Evolutionary conservation across 1,284 basidiomycete species (phyloP).

Genomic region (Ustilago vetiveriae): DNA sequence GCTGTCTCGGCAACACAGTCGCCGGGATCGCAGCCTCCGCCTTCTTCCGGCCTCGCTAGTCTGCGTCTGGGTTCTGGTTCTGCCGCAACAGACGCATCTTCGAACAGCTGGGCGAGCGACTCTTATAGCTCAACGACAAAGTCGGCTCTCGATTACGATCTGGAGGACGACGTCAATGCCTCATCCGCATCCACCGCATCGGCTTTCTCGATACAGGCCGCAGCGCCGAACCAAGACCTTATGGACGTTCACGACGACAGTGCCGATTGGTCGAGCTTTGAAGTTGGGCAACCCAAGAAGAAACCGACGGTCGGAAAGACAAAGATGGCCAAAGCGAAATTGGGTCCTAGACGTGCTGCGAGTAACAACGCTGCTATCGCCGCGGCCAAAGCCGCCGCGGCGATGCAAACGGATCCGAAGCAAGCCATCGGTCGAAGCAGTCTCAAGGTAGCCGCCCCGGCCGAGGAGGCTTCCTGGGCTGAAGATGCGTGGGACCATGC

Average conservation of each 20-base stretch:
- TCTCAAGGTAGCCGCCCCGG: conserved; percentile 28
- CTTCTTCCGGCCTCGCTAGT: conserved; percentile 33
- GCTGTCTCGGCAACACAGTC: conserved; percentile 11
- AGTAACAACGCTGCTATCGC: conserved; percentile 19
- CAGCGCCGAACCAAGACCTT: conserved; percentile 20
- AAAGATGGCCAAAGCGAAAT: conserved; percentile 40
- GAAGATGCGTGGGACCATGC: conserved; percentile 31
- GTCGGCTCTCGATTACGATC: conserved; percentile 39
- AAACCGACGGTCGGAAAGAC: conserved; percentile 25
- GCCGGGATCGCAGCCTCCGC: conserved; percentile 13
- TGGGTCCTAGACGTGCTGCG: conserved; percentile 24
- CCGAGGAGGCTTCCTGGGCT: conserved; percentile 10
- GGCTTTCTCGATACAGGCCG: conserved; percentile 15
- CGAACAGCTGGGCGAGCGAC: conserved; percentile 11
- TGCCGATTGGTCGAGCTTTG: conserved; percentile 57
- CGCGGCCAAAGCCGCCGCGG: conserved; percentile 20
- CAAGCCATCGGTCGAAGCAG: conserved; percentile 41
- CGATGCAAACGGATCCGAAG: conserved; percentile 21
- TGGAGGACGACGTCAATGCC: conserved; percentile 18
- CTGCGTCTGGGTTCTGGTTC: conserved; percentile 38
- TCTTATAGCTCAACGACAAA: conserved; percentile 10
- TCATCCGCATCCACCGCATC: conserved; percentile 29
- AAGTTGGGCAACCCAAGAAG: conserved; percentile 44
- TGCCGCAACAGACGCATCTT: background rate
- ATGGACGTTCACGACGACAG: conserved; percentile 60